A percentile compares a stretch with the other conserved stretches of the same genome.
phyloP scores from a whole-genome alignment of 2,329 filamentous ascomycete genomes.

The Epichloe coenophiala region DNA sequence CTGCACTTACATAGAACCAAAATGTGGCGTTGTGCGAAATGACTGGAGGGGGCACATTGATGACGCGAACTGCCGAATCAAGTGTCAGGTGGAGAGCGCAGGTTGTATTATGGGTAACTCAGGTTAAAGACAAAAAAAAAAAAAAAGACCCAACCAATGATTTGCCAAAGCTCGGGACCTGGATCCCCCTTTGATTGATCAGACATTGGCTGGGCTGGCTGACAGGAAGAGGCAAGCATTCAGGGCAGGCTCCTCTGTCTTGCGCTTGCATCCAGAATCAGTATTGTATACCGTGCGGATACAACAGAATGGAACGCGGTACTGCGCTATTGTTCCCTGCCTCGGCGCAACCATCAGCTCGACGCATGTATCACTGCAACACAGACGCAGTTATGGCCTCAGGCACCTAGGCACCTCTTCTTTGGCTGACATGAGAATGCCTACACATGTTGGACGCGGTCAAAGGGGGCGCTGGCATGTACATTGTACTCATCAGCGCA shows the following conservation, averaged over 20 bases:
- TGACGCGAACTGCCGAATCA: neutral
- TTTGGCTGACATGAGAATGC: neutral
- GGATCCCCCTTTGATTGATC: neutral
- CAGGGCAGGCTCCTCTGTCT: neutral
- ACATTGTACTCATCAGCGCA: neutral
- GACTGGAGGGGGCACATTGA: neutral
- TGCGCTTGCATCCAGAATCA: neutral
- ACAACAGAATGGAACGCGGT: conserved; percentile 8
- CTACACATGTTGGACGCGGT: neutral
- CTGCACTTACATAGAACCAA: neutral
- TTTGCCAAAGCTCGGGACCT: neutral
- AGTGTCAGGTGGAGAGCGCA: neutral
- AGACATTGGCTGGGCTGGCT: neutral
- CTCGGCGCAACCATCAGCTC: conserved; percentile 18
- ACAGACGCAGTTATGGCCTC: too few relatives aligned
- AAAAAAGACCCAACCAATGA: neutral
- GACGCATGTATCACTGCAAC: conserved; percentile 21
- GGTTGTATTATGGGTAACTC: too few relatives aligned
- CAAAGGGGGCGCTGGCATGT: neutral
- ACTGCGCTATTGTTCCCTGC: conserved; percentile 24
- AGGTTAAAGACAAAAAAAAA: neutral
- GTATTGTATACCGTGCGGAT: conserved; percentile 24
- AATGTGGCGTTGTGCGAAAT: neutral
- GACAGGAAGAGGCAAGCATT: neutral
- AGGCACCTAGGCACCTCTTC: too few relatives aligned